phyloP scores from a whole-genome alignment of 805 yeast genomes.

The Wickerhamiella spandovensis region DNA sequence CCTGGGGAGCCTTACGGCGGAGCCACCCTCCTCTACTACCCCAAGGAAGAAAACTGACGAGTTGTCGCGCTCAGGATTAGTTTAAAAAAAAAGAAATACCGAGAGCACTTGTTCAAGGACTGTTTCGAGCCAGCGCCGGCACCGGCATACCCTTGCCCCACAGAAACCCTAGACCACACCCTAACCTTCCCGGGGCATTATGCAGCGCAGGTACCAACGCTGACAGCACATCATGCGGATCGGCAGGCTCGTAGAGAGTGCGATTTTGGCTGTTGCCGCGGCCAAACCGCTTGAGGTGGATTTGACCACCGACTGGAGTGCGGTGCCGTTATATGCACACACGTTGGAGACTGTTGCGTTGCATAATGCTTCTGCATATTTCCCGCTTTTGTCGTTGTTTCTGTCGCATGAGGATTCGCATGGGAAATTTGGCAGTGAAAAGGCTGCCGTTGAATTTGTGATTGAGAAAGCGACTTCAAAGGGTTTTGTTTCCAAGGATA shows the following conservation, averaged over 20 bases:
- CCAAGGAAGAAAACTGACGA: too few relatives aligned
- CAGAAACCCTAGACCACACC: too few relatives aligned
- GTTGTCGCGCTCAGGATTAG: too few relatives aligned
- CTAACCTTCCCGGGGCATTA: background rate
- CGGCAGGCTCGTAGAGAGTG: background rate
- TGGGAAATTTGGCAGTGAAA: constrained; percentile 5
- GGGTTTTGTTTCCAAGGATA: constrained; percentile 10
- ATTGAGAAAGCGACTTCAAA: constrained; percentile 12
- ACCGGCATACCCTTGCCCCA: too few relatives aligned
- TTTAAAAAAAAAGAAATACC: too few relatives aligned
- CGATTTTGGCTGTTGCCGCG: background rate
- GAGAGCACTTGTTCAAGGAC: too few relatives aligned
- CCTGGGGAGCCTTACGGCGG: too few relatives aligned
- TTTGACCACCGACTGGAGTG: constrained; percentile 8
- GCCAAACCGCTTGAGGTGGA: constrained; percentile 7
- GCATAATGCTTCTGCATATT: constrained; percentile 23
- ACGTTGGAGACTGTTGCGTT: constrained; percentile 22
- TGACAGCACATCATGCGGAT: background rate
- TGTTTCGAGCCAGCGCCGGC: too few relatives aligned
- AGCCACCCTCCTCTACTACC: too few relatives aligned
- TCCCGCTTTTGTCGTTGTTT: constrained; percentile 21
- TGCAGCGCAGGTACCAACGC: background rate
- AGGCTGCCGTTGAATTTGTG: constrained; percentile 12
- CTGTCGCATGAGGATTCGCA: constrained; percentile 12
- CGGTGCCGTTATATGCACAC: constrained; percentile 3